phyloP scores from a whole-genome alignment of 768 basidiomycete species.

The Auricularia heimuer region DNA sequence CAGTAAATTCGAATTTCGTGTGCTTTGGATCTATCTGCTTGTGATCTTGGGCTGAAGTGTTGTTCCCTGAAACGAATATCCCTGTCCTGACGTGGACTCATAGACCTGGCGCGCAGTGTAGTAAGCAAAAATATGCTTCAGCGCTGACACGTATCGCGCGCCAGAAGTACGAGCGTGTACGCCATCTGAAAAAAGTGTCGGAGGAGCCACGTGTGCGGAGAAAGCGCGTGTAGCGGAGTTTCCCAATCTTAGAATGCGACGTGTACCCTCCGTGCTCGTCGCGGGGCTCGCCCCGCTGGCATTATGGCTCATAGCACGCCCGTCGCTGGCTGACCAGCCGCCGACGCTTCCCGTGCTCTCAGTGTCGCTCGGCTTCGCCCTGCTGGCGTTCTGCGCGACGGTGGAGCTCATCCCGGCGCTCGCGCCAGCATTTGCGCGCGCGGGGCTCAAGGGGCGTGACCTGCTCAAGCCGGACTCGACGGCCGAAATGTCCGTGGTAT shows the following conservation, averaged over 20 bases:
- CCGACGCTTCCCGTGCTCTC: slow-evolving; percentile 58
- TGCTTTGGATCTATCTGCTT: too few relatives aligned
- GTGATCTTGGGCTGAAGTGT: too few relatives aligned
- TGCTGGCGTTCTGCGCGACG: slow-evolving; percentile 71
- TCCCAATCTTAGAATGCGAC: neutral
- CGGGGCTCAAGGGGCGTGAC: slow-evolving; percentile 78
- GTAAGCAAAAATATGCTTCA: too few relatives aligned
- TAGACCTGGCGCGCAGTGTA: too few relatives aligned
- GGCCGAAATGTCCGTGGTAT: slow-evolving; percentile 50
- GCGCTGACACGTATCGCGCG: too few relatives aligned
- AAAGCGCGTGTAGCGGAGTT: neutral
- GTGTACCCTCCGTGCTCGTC: slow-evolving; percentile 35
- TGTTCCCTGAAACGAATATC: too few relatives aligned
- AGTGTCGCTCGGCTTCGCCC: slow-evolving; percentile 71
- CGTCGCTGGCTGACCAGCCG: slow-evolving; percentile 59
- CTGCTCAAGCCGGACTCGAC: slow-evolving; percentile 66
- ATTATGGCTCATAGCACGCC: slow-evolving; percentile 62
- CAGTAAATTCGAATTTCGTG: too few relatives aligned
- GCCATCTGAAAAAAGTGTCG: neutral
- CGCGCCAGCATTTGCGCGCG: slow-evolving; percentile 67
- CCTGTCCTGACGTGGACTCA: too few relatives aligned
- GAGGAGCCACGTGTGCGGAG: neutral
- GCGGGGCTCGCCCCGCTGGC: slow-evolving; percentile 57
- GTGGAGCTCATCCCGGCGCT: slow-evolving; percentile 76
- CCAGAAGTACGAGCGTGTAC: too few relatives aligned